A percentile compares a stretch with the other conserved stretches of the same genome.
These are phyloP conservation scores for Gossypium raimondii DNA, from an alignment of 345 rosid species.

Conservation along the genomic window DNA sequence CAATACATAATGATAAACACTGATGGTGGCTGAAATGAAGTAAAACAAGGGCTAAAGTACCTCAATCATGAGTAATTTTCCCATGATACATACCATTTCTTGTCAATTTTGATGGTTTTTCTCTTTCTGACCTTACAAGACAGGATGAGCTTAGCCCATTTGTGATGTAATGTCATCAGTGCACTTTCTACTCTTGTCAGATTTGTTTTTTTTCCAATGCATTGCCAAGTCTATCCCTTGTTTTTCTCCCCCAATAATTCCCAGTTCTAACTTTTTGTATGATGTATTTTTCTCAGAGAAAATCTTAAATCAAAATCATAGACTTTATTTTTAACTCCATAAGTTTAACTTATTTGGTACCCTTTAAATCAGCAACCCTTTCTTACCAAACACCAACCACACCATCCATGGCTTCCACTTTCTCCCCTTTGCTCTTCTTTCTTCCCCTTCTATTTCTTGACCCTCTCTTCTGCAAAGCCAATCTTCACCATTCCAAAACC, in stretches of 20 bases:
- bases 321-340: not conserved
- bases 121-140: not conserved
- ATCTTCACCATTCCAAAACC: conserved; percentile 35
- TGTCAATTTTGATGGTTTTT: not conserved
- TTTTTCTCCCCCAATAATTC: not conserved
- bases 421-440: conserved; percentile 25
- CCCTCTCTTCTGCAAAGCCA: conserved; percentile 30
- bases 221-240: not conserved
- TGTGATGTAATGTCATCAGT: not conserved
- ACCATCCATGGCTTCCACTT: conserved; percentile 40
- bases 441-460: conserved; percentile 24
- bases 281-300: not conserved
- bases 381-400: not conserved
- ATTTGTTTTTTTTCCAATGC: not conserved
- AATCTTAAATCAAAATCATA: not conserved
- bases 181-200: not conserved
- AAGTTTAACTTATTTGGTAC: not conserved
- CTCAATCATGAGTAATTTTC: too few species aligned
- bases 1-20: too few species aligned
- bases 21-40: too few species aligned
- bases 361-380: not conserved
- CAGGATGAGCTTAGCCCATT: not conserved
- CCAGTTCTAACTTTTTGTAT: not conserved
- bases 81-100: too few species aligned
- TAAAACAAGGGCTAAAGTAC: too few species aligned